phyloP scores from a whole-genome alignment of 805 yeast genomes.

The Starmera quercuum region DNA sequence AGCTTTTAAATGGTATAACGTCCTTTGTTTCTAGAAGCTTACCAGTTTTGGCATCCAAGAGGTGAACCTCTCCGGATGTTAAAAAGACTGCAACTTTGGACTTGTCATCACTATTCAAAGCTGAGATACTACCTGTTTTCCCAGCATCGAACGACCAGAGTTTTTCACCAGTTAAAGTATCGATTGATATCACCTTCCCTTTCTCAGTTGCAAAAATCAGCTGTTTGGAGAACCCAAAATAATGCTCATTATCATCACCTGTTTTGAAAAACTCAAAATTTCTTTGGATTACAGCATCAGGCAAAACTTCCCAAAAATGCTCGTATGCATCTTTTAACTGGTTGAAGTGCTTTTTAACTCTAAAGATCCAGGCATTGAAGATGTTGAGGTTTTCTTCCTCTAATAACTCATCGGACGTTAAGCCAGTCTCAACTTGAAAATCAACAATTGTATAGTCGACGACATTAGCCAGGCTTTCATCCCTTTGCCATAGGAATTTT shows the following conservation, averaged over 20 bases:
- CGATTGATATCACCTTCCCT: slow-evolving; percentile 36
- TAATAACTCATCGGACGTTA: slow-evolving; percentile 20
- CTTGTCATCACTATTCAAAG: slow-evolving; percentile 15
- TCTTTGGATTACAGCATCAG: slow-evolving; percentile 4
- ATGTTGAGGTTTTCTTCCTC: slow-evolving; percentile 23
- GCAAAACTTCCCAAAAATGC: slow-evolving; percentile 6
- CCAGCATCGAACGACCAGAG: slow-evolving; percentile 32
- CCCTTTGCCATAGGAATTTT: slow-evolving; percentile 30
- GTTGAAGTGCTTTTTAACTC: slow-evolving; percentile 22
- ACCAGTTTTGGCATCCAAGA: slow-evolving; percentile 23
- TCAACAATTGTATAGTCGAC: slow-evolving; percentile 26
- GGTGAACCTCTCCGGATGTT: slow-evolving; percentile 11
- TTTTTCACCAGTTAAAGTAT: slow-evolving; percentile 28
- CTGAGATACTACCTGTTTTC: slow-evolving; percentile 13
- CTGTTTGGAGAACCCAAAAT: slow-evolving; percentile 40
- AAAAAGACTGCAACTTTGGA: slow-evolving; percentile 11
- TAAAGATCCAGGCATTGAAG: slow-evolving; percentile 23
- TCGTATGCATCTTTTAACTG: slow-evolving; percentile 9
- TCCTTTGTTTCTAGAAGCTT: slow-evolving; percentile 9
- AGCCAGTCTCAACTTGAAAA: slow-evolving; percentile 10
- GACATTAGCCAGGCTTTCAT: slow-evolving; percentile 33
- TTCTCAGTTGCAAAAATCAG: slow-evolving; percentile 32
- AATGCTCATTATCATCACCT: slow-evolving; percentile 10
- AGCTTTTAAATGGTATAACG: slow-evolving; percentile 6
- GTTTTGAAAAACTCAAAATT: neutral